These are phyloP conservation scores for Lactarius akahatsu DNA, from an alignment of 768 basidiomycete species.

Conservation along the genomic window DNA sequence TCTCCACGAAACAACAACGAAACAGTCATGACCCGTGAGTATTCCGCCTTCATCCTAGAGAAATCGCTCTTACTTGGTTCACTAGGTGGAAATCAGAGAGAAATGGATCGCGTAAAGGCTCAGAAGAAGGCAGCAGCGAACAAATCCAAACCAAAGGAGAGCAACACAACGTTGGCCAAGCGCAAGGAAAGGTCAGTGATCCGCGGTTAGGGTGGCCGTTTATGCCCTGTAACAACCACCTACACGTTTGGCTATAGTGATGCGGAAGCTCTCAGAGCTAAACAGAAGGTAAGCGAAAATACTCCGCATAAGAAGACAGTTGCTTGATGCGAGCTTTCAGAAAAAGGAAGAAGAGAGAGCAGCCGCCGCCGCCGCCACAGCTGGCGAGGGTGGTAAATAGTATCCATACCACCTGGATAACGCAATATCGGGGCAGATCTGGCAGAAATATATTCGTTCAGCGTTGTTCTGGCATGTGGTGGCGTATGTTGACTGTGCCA, in stretches of 20 bases:
- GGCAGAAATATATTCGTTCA: conserved; percentile 18
- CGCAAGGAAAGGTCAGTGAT: conserved; percentile 71
- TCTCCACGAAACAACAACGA: conserved; percentile 6
- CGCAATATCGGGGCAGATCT: conserved; percentile 28
- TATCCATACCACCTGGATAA: conserved; percentile 8
- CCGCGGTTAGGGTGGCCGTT: not conserved
- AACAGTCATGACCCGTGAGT: conserved; percentile 29
- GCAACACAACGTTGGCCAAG: conserved; percentile 57
- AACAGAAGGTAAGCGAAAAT: conserved; percentile 63
- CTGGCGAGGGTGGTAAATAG: conserved; percentile 33
- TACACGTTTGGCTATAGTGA: conserved; percentile 49
- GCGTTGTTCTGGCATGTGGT: not conserved
- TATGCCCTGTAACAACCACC: conserved; percentile 32
- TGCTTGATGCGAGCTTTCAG: conserved; percentile 26
- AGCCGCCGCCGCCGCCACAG: conserved; percentile 26
- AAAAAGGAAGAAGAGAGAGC: conserved; percentile 37
- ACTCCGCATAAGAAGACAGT: no score
- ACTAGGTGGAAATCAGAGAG: conserved; percentile 80
- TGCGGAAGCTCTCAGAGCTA: conserved; percentile 70
- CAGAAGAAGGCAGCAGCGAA: conserved; percentile 64
- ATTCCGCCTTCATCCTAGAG: not conserved
- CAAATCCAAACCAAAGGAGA: conserved; percentile 70
- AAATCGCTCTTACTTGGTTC: not conserved
- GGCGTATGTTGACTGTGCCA: not conserved
- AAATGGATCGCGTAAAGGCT: conserved; percentile 67